Percentiles rank a stretch among this genome's conserved stretches.
These are phyloP conservation scores for Aspergillus sclerotialis DNA, from an alignment of 2,329 filamentous ascomycete species.

Conservation along the genomic window DNA sequence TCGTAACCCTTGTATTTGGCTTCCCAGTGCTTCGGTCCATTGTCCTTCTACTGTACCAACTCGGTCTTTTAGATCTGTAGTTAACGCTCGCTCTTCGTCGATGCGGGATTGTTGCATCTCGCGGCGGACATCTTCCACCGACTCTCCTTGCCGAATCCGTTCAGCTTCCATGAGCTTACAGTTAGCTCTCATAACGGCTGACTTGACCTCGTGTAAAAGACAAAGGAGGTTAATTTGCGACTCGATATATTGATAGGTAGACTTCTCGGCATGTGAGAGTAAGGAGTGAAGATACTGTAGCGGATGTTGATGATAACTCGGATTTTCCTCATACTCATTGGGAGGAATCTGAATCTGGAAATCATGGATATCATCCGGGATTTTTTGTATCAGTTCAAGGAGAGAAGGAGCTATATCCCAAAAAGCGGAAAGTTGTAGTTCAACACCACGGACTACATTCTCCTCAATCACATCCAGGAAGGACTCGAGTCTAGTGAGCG, in stretches of 20 bases:
- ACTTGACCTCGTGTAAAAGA: slow-evolving; percentile 82
- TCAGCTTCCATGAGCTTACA: slow-evolving; percentile 62
- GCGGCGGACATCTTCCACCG: slow-evolving; percentile 34
- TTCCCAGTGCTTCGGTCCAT: slow-evolving; percentile 82
- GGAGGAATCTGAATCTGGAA: slow-evolving; percentile 73
- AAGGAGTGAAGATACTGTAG: slow-evolving; percentile 86
- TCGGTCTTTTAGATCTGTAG: slow-evolving; percentile 86
- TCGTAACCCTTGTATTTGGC: slow-evolving; percentile 65
- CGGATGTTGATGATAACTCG: slow-evolving; percentile 70
- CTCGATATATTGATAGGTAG: slow-evolving; percentile 95
- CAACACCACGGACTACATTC: slow-evolving; percentile 80
- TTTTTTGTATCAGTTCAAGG: slow-evolving; percentile 68
- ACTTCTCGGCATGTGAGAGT: slow-evolving; percentile 81
- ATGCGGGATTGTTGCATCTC: slow-evolving; percentile 53
- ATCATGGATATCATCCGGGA: slow-evolving; percentile 51
- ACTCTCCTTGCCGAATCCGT: slow-evolving; percentile 41
- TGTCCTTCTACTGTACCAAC: slow-evolving; percentile 84
- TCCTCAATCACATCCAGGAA: slow-evolving; percentile 74
- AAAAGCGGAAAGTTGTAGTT: slow-evolving; percentile 86
- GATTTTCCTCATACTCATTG: slow-evolving; percentile 78
- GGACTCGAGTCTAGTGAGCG: slow-evolving; percentile 64
- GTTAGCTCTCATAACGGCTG: slow-evolving; percentile 64
- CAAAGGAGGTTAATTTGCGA: slow-evolving; percentile 86
- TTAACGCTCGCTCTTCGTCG: slow-evolving; percentile 65
- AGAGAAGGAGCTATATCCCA: slow-evolving; percentile 95